Conservation (phyloP, 192 early-diverging fungal genomes). For the Haplosporangium gracile region DNA sequence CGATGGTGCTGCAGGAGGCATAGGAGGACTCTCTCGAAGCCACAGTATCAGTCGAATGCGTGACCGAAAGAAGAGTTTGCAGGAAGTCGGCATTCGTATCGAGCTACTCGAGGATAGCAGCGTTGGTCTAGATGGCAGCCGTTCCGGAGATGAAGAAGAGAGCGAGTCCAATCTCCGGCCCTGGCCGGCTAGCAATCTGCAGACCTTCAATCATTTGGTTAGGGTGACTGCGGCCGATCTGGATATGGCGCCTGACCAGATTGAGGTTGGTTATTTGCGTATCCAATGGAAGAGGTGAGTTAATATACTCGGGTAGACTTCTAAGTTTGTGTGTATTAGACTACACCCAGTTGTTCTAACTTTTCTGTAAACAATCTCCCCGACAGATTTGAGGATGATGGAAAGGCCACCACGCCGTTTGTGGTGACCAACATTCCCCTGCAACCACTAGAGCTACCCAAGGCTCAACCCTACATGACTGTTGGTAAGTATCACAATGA, state of each 20-base stretch:
- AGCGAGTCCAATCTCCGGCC: neutral
- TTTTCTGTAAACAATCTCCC: neutral
- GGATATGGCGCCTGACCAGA: conserved; percentile 35
- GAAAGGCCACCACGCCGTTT: conserved; percentile 14
- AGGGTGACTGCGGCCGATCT: conserved; percentile 27
- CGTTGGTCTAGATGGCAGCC: neutral
- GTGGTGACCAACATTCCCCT: conserved; percentile 44
- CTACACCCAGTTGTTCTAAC: neutral
- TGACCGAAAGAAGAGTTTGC: conserved; percentile 32
- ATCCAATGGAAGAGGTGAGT: conserved; percentile 66
- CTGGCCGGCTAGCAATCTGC: conserved; percentile 37
- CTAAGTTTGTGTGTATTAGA: neutral
- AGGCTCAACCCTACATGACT: conserved; percentile 48
- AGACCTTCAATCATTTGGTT: conserved; percentile 36
- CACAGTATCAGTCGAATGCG: conserved; percentile 35
- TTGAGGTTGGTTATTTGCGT: conserved; percentile 56
- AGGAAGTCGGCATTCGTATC: conserved; percentile 31
- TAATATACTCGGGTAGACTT: neutral
- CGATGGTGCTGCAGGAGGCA: conserved; percentile 2
- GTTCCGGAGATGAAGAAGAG: neutral
- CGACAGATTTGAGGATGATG: conserved; percentile 22
- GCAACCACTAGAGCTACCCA: conserved; percentile 47
- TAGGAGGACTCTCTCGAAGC: conserved; percentile 19
- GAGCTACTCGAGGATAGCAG: conserved; percentile 25
- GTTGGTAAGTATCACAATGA: conserved; percentile 41